Base-by-base conservation (phyloP, 208 protist genomes). In the Leishmania tarentolae region DNA sequence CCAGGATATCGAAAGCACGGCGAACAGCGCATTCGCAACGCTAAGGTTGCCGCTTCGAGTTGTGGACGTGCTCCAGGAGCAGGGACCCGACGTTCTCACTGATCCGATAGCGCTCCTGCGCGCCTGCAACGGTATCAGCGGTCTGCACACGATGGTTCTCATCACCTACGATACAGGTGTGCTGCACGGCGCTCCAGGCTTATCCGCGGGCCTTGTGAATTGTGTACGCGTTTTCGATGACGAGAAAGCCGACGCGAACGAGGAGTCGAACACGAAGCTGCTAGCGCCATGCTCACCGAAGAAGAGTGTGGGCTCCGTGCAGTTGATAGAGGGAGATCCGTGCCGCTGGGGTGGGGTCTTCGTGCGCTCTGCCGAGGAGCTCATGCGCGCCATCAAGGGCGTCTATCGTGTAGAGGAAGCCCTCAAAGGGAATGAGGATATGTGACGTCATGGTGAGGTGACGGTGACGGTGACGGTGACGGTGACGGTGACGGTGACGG, bases 261-360 rank as follows among this genome's bases (percentile, higher is more conserved):
- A 80, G 42, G 65, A 77, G 65, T 42, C 75, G 75, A 79, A 52
- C 50, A 24, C 44, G 65, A 31, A 44, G 24, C 52, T 24, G 21
- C 40, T 76, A 31, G 77, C 77, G 68, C 65, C 35, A 24, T 63
- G 65, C n/a, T 66, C 73, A 40, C 72, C 71, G 57, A 75, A 37
- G 65, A 82, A 69, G 21, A 81, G 78, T 40, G 87, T 83, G 4
- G 90, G 91, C 47, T 78, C 74, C 9, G 88, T 97, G 80, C 92
- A 97, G 87, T 70, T 97, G 19, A 81, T 97, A 57, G 92, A 97
- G 56, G 94, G 94, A 6, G 90, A 97, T 76, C 86, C 91, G 77
- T 95, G 88, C 76, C 88, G 87, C 61, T 96, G 89, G 86, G 94
- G 94, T 9, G 82, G 84, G 9, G 76, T 86, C 74, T 88, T 88